phyloP scores from a whole-genome alignment of 1,284 basidiomycete species.

The Meripilus lineatus region DNA sequence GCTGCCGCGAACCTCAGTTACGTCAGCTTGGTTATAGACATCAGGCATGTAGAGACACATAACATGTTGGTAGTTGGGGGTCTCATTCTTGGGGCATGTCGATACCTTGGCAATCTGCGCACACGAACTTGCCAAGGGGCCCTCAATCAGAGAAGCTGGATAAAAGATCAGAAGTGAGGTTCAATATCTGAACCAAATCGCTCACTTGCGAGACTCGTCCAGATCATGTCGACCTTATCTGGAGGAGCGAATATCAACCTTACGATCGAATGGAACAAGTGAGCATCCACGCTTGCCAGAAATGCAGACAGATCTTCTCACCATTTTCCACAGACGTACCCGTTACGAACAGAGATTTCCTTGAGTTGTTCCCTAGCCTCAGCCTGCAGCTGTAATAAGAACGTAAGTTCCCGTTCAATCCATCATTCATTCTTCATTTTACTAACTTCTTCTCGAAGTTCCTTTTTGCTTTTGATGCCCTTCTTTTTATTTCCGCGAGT shows the following conservation, averaged over 20 bases:
- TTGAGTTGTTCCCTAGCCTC: constrained; percentile 53
- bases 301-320: constrained; percentile 19
- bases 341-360: constrained; percentile 48
- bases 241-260: constrained; percentile 62
- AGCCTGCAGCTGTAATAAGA: constrained; percentile 43
- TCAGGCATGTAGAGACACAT: constrained; percentile 71
- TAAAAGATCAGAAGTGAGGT: neutral
- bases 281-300: neutral
- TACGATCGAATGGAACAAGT: constrained; percentile 2
- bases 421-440: neutral
- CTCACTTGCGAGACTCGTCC: constrained; percentile 53
- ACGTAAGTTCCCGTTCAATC: too few species aligned
- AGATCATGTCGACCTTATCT: constrained; percentile 58
- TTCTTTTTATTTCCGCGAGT: constrained; percentile 64
- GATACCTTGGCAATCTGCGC: constrained; percentile 58
- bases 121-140: constrained; percentile 51
- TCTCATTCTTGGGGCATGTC: constrained; percentile 48
- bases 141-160: constrained; percentile 55
- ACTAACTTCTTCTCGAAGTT: constrained; percentile 59
- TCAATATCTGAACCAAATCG: constrained; percentile 1
- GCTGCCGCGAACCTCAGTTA: constrained; percentile 42
- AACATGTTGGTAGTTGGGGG: constrained; percentile 50
- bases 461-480: constrained; percentile 67
- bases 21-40: constrained; percentile 56
- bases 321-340: constrained; percentile 65